These are phyloP conservation scores for Aspergillus transmontanensis DNA, from an alignment of 2,329 filamentous ascomycete genomes.

Conservation along the genomic window DNA sequence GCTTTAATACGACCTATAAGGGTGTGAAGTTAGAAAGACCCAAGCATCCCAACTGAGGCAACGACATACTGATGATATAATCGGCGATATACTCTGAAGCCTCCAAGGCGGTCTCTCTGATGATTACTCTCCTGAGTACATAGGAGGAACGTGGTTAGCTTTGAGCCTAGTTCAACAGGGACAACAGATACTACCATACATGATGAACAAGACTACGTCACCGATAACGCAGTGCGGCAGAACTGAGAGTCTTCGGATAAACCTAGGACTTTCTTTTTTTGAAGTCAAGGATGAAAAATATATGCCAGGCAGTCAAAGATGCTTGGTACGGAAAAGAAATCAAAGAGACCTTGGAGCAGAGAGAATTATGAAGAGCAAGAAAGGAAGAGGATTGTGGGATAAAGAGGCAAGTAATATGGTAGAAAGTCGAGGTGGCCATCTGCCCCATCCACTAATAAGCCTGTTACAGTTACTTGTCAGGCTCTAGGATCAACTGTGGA, in stretches of 20 bases:
- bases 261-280: not conserved
- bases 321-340: not conserved
- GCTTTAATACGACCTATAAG: constrained; percentile 72
- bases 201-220: constrained; percentile 32
- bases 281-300: not conserved
- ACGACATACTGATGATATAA: constrained; percentile 70
- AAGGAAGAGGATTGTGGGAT: not conserved
- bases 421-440: not conserved
- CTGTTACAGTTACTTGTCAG: constrained; percentile 28
- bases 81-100: constrained; percentile 78
- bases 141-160: constrained; percentile 14
- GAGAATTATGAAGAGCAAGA: constrained; percentile 2
- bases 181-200: constrained; percentile 23
- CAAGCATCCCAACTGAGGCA: not conserved
- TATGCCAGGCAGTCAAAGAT: not conserved
- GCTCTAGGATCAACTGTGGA: constrained; percentile 9
- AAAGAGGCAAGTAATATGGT: not conserved
- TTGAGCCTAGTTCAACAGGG: not conserved
- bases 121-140: constrained; percentile 73
- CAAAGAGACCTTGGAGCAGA: not conserved
- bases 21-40: not conserved
- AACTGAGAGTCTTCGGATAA: constrained; percentile 3
- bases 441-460: constrained; percentile 23
- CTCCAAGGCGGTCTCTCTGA: constrained; percentile 69
- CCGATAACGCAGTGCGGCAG: constrained; percentile 11